These are phyloP conservation scores for Cymbopogon citratus DNA, from an alignment of 176 grass and related monocot genomes.

Conservation along the genomic window DNA sequence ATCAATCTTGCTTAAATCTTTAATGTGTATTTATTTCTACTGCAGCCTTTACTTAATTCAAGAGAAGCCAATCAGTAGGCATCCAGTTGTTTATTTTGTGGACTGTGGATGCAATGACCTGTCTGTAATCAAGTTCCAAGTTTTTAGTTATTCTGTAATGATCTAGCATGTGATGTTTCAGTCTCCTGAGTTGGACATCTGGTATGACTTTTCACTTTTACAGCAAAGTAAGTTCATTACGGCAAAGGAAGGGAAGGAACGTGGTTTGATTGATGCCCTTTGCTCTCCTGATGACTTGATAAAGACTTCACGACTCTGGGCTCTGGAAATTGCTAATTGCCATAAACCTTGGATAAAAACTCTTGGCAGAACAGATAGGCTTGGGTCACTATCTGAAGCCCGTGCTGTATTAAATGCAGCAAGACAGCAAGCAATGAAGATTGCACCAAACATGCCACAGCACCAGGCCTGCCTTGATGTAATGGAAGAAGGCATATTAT, in stretches of 20 bases:
- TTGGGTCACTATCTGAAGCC: conserved; percentile 81
- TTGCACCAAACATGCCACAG: conserved; percentile 74
- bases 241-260: conserved; percentile 71
- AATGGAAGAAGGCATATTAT: conserved; percentile 67
- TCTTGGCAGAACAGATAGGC: conserved; percentile 72
- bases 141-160: neutral
- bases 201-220: conserved; percentile 7
- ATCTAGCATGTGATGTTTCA: neutral
- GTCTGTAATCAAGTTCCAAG: neutral
- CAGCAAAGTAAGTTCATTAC: conserved; percentile 81
- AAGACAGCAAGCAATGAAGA: conserved; percentile 58
- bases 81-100: neutral
- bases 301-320: conserved; percentile 64
- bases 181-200: neutral
- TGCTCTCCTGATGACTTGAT: conserved; percentile 76
- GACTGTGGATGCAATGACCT: neutral
- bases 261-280: conserved; percentile 69
- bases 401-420: conserved; percentile 57
- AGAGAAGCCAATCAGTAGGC: neutral
- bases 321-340: conserved; percentile 68
- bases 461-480: conserved; percentile 78
- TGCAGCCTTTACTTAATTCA: neutral
- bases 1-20: neutral
- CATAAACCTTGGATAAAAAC: conserved; percentile 76
- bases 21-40: neutral